Base-by-base conservation (phyloP, 140 eudicot species). In the Flaveria floridana region DNA sequence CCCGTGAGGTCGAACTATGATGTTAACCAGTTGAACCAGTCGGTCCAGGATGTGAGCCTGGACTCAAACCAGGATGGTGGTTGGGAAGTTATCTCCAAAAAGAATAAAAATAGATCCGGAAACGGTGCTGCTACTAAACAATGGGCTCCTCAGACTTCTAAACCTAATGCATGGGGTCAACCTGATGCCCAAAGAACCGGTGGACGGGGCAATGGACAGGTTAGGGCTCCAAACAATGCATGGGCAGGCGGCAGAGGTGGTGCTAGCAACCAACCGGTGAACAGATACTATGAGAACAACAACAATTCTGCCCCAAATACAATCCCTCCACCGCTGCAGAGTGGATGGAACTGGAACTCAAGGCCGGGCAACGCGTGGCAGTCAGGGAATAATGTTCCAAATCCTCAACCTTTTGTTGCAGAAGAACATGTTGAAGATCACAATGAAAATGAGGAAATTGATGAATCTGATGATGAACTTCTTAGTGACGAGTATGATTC, bases 401-500 rank as follows among this genome's bases (percentile, higher is more conserved):
- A 11, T 65, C 52, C 64, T 41, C 68, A 67, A 15, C 44, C 73
- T 3, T 0, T 4, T 15, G 59, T 3, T 12, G 70, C 21, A 12
- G 76, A 77, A 15, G 80, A 63, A 67, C 73, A 77, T 37, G 63
- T 12, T 51, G 88, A 81, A 14, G 85, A 61, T 66, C 71, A 71
- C 10, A 78, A 84, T 34, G 89, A 86, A 21, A 70, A 50, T 9
- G 92, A 82, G 23, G 84, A 70, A 3, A 42, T 64, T 58, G 91
- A 86, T 50, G 84, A 52, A 6, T 80, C 84, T 3, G 93, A 86
- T 70, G 64, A 79, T 59, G 95, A 93, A 2, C 80, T 83, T 19
- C 39, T 78, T 0, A 85, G 82, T 39, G 95, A 94, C 12, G 99
- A 77, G 37, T 86, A 70, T 63, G 99, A 90, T 61, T 88, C 96